Evolutionary conservation across 2,329 filamentous ascomycete species (phyloP).

Genomic region (Colletotrichum sp.): DNA sequence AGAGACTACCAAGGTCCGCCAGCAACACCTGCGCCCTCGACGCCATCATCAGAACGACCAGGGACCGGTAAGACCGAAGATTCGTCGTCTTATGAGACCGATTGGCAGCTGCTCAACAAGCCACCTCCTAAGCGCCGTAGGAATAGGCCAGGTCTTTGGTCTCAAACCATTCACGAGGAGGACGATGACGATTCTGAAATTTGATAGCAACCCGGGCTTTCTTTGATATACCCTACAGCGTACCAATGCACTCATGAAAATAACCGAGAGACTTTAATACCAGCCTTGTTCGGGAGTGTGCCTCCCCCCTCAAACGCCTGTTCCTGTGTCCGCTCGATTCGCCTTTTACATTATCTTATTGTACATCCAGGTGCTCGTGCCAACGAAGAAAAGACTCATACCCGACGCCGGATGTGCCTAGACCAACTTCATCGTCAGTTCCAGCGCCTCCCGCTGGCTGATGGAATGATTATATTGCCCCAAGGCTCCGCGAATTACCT

Average conservation of each 20-base stretch:
- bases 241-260: background rate
- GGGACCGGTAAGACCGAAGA: slow-evolving; percentile 21
- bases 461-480: background rate
- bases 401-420: background rate
- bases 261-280: slow-evolving; percentile 12
- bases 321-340: background rate
- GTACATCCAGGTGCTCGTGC: background rate
- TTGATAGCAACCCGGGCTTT: slow-evolving; percentile 14
- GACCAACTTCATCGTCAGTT: background rate
- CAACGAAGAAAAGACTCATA: background rate
- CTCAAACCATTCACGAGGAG: slow-evolving; percentile 74
- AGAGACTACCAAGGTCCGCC: slow-evolving; percentile 15
- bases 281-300: slow-evolving; percentile 5
- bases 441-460: background rate
- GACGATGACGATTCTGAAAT: slow-evolving; percentile 67
- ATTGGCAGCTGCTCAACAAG: slow-evolving; percentile 39
- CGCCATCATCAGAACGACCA: slow-evolving; percentile 16
- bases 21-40: slow-evolving; percentile 38
- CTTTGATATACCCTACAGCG: background rate
- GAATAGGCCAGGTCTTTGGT: slow-evolving; percentile 56
- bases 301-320: slow-evolving; percentile 10
- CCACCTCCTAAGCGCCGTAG: slow-evolving; percentile 41
- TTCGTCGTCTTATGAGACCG: slow-evolving; percentile 37
- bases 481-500: background rate
- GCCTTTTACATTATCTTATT: background rate